phyloP scores from a whole-genome alignment of 495 filamentous ascomycete species.

The Aspergillus funiculosus region DNA sequence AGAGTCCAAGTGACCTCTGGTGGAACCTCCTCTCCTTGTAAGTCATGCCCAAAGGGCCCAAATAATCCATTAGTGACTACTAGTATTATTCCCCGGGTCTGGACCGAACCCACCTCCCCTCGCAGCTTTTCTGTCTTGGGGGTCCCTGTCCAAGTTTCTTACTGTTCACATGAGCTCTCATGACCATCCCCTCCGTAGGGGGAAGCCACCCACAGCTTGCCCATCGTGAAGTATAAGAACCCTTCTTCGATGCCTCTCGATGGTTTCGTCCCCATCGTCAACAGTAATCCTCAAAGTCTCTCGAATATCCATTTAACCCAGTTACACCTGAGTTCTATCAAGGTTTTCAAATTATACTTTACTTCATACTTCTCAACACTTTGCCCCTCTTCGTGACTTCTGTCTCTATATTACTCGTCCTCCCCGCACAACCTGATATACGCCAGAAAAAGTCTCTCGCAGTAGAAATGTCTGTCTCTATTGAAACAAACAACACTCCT shows the following conservation, averaged over 20 bases:
- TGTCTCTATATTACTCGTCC: background rate
- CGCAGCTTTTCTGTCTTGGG: conserved; percentile 10
- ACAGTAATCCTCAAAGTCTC: background rate
- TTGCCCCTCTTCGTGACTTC: background rate
- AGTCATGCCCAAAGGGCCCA: too few relatives aligned
- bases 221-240: conserved; percentile 18
- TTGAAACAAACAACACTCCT: conserved; percentile 31
- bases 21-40: conserved; percentile 2
- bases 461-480: conserved; percentile 36
- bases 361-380: background rate
- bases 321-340: background rate
- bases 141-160: conserved; percentile 3
- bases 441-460: background rate
- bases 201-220: background rate
- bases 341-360: background rate
- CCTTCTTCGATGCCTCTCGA: conserved; percentile 1
- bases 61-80: too few relatives aligned
- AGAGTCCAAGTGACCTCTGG: conserved; percentile 4
- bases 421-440: background rate
- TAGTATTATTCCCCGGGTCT: conserved; percentile 16
- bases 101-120: conserved; percentile 15
- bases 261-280: conserved; percentile 8
- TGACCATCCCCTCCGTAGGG: background rate
- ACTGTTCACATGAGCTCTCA: conserved; percentile 18
- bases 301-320: background rate